A percentile compares a stretch with the other conserved stretches of the same genome.
Evolutionary conservation across 331 rosid genomes (phyloP).

Genomic region (Telfairia occidentalis): DNA sequence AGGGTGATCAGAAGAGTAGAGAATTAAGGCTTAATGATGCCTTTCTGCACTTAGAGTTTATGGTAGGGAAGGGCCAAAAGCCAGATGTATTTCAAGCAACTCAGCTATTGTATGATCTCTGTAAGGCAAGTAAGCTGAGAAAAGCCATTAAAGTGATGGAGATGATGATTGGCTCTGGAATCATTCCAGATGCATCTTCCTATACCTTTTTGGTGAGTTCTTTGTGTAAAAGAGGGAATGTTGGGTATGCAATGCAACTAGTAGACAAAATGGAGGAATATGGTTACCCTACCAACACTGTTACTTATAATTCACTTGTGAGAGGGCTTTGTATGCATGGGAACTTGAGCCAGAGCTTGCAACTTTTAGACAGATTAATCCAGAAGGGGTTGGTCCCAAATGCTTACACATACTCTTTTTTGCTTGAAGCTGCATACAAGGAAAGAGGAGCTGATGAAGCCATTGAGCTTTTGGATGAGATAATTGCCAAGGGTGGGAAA

Average conservation of each 20-base stretch:
- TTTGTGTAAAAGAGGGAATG: conserved; percentile 69
- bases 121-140: conserved; percentile 50
- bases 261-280: conserved; percentile 71
- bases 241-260: conserved; percentile 84
- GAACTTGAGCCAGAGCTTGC: conserved; percentile 56
- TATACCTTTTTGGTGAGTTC: conserved; percentile 50
- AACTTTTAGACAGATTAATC: conserved; percentile 52
- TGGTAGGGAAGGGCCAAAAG: conserved; percentile 61
- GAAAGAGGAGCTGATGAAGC: conserved; percentile 82
- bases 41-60: conserved; percentile 46
- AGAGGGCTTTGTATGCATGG: conserved; percentile 74
- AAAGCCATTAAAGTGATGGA: conserved; percentile 65
- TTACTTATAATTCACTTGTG: conserved; percentile 61
- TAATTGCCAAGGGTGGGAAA: conserved; percentile 71
- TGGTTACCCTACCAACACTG: conserved; percentile 56
- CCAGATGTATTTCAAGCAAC: conserved; percentile 69
- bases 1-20: conserved; percentile 35
- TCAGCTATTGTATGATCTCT: conserved; percentile 75
- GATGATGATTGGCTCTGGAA: conserved; percentile 61
- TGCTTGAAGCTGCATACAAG: conserved; percentile 80
- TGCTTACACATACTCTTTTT: conserved; percentile 60
- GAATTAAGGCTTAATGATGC: conserved; percentile 50
- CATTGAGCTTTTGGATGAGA: conserved; percentile 51
- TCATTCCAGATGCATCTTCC: conserved; percentile 64
- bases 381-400: conserved; percentile 72